Evolutionary conservation across 1,284 basidiomycete genomes (phyloP).

Genomic region (Veloboletus limbatus): DNA sequence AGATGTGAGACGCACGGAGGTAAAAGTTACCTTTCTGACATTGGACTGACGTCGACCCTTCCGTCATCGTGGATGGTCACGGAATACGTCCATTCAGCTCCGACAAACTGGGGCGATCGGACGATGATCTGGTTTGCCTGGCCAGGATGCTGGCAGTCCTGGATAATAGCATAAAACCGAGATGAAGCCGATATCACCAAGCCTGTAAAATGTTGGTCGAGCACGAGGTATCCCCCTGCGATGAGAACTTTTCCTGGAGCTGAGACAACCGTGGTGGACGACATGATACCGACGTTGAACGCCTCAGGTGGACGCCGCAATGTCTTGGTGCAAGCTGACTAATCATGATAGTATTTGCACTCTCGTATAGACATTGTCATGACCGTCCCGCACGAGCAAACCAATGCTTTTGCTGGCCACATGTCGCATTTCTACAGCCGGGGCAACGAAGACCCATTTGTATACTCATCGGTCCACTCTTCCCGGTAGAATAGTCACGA

Average conservation of each 20-base stretch:
- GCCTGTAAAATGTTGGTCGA: conserved; percentile 81
- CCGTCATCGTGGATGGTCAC: conserved; percentile 43
- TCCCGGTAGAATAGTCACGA: conserved; percentile 53
- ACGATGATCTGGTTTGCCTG: conserved; percentile 58
- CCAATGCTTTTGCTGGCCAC: conserved; percentile 87
- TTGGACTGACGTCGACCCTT: conserved; percentile 45
- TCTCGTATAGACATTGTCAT: conserved; percentile 13
- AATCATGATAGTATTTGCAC: no score
- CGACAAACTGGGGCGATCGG: conserved; percentile 87
- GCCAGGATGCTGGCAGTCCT: conserved; percentile 28
- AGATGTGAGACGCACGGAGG: not conserved
- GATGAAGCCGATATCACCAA: conserved; percentile 89
- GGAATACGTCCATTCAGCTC: conserved; percentile 77
- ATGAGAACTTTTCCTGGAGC: conserved; percentile 95
- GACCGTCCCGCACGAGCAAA: conserved; percentile 59
- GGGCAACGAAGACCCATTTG: conserved; percentile 92
- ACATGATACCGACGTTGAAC: conserved; percentile 35
- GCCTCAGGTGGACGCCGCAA: not conserved
- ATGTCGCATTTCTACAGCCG: conserved; percentile 87
- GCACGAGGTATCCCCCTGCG: conserved; percentile 92
- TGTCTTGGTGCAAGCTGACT: conserved; percentile 1
- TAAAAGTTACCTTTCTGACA: conserved; percentile 42
- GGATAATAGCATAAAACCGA: conserved; percentile 83
- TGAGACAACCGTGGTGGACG: conserved; percentile 67
- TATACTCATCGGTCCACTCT: conserved; percentile 61